Evolutionary conservation across 31 red algal species (phyloP).

Genomic region (Porphyra umbilicalis): DNA sequence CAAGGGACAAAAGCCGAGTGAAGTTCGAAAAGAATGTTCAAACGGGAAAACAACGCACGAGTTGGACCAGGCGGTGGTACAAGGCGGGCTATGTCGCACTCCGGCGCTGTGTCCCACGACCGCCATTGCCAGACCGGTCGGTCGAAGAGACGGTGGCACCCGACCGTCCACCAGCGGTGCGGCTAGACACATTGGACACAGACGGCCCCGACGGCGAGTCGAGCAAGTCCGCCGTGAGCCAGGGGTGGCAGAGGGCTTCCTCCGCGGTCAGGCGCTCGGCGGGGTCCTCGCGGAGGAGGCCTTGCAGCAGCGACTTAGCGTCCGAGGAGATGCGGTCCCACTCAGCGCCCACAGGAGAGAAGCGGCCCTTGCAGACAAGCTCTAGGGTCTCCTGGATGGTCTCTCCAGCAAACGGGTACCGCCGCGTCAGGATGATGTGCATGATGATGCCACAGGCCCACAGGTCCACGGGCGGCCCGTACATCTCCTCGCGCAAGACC

Average conservation of each 20-base stretch:
- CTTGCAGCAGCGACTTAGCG: constrained; percentile 52
- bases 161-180: background rate
- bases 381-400: constrained; percentile 87
- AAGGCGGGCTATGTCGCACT: background rate
- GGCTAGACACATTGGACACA: background rate
- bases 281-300: constrained; percentile 49
- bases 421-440: constrained; percentile 80
- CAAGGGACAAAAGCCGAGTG: too few relatives aligned
- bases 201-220: background rate
- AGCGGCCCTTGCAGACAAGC: constrained; percentile 58
- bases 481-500: constrained; percentile 50
- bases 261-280: constrained; percentile 56
- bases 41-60: background rate
- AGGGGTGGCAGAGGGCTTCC: constrained; percentile 73
- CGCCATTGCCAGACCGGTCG: background rate
- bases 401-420: constrained; percentile 79
- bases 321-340: constrained; percentile 74
- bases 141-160: background rate
- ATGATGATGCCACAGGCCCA: constrained; percentile 87
- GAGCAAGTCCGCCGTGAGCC: constrained; percentile 22
- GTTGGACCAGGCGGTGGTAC: too few relatives aligned
- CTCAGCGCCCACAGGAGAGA: constrained; percentile 49
- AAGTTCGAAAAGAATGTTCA: background rate
- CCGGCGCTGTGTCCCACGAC: background rate
- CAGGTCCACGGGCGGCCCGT: constrained; percentile 74